Conservation (phyloP, 495 filamentous ascomycete genomes). For the Jackrogersella multiformis region DNA sequence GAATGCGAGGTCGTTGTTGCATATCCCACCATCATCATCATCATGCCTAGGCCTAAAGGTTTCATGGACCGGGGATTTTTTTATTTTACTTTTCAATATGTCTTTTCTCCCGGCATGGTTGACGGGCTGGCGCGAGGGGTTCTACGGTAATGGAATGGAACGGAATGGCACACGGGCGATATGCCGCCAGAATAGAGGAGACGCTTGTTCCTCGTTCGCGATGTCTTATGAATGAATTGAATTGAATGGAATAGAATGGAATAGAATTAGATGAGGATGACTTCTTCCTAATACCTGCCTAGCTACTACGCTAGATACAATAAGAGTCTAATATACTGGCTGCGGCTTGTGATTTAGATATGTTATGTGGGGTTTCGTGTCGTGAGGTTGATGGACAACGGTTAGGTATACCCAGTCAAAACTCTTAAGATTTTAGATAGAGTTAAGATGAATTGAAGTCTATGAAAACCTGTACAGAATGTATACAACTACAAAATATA, state of each 20-base stretch:
- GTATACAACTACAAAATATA: too few species aligned
- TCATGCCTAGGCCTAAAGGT: neutral
- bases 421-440: too few species aligned
- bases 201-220: neutral
- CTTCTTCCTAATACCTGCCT: too few species aligned
- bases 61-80: neutral
- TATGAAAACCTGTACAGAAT: too few species aligned
- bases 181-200: constrained; percentile 7
- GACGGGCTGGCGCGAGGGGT: constrained; percentile 16
- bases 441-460: too few species aligned
- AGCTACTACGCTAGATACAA: too few species aligned
- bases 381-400: neutral
- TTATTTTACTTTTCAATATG: neutral
- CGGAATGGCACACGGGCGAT: neutral
- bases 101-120: neutral
- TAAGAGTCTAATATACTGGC: neutral
- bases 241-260: too few species aligned
- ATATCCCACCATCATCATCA: neutral
- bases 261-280: too few species aligned
- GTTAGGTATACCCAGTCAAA: too few species aligned
- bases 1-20: neutral
- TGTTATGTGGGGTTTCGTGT: too few species aligned
- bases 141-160: constrained; percentile 2
- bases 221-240: neutral
- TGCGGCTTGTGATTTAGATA: neutral